These are phyloP conservation scores for Cladosporium colombiae DNA, from an alignment of 2,329 filamentous ascomycete species.

Conservation along the genomic window DNA sequence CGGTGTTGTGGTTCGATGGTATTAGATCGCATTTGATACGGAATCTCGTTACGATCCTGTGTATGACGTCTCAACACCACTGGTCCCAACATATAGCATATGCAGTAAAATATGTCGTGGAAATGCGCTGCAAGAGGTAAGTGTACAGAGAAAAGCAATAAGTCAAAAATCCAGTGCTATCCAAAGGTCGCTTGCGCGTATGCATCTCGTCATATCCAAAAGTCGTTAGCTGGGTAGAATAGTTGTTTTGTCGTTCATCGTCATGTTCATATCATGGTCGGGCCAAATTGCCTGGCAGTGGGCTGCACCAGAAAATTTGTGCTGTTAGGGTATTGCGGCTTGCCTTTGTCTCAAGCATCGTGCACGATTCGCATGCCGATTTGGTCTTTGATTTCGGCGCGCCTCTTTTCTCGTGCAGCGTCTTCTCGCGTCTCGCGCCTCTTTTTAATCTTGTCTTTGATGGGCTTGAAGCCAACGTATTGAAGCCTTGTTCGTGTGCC, in stretches of 20 bases:
- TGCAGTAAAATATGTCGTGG: background rate
- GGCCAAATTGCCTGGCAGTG: background rate
- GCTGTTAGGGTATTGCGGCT: background rate
- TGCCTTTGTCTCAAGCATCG: constrained; percentile 1
- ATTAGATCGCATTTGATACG: background rate
- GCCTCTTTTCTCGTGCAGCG: constrained; percentile 52
- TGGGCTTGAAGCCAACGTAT: constrained; percentile 52
- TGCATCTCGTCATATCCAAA: constrained; percentile 1
- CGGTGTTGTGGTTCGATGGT: background rate
- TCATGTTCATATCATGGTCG: constrained; percentile 8
- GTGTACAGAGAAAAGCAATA: background rate
- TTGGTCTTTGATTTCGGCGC: constrained; percentile 55
- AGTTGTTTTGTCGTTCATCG: constrained; percentile 4
- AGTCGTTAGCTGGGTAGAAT: constrained; percentile 5
- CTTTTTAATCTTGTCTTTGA: constrained; percentile 51
- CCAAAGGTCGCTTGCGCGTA: constrained; percentile 11
- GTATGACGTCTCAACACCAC: background rate
- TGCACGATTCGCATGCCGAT: constrained; percentile 46
- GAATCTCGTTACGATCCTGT: background rate
- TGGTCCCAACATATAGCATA: background rate
- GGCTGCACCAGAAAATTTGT: background rate
- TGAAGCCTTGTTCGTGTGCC: constrained; percentile 48
- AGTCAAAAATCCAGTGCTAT: background rate
- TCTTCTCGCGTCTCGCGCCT: constrained; percentile 43
- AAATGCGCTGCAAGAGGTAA: background rate